A percentile compares a stretch with the other conserved stretches of the same genome.
These are phyloP conservation scores for Reutealis trisperma DNA, from an alignment of 345 rosid species.

Conservation along the genomic window DNA sequence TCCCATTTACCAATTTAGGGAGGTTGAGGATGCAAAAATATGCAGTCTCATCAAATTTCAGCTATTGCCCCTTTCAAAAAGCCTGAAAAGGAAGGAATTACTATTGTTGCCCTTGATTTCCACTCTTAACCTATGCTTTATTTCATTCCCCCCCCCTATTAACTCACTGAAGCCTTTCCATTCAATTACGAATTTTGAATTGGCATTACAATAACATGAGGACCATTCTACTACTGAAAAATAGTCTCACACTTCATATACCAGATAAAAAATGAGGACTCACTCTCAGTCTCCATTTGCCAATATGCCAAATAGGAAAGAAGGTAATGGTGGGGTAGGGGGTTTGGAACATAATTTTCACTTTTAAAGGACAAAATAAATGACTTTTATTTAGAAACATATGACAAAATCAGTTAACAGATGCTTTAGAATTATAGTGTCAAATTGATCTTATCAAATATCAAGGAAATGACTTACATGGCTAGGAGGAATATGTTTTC, in stretches of 20 bases:
- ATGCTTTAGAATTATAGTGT: not conserved
- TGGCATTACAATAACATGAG: not conserved
- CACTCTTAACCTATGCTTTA: not conserved
- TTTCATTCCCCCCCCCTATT: not conserved
- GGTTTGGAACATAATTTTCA: not conserved
- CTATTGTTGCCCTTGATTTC: not conserved
- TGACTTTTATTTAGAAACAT: not conserved
- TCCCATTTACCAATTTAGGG: not conserved
- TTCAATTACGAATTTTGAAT: not conserved
- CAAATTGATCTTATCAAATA: not conserved
- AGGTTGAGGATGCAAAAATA: too few species aligned
- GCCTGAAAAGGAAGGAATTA: not conserved
- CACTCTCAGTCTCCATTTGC: not conserved
- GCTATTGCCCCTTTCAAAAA: not conserved
- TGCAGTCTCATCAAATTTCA: too few species aligned
- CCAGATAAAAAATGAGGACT: too few species aligned
- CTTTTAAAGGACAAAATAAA: not conserved
- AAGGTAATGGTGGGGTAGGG: not conserved
- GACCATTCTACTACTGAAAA: not conserved
- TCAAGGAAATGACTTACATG: conserved; percentile 59
- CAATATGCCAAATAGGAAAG: not conserved
- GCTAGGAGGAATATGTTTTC: conserved; percentile 96
- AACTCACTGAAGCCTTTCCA: not conserved
- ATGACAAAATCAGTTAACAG: not conserved
- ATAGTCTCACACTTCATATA: too few species aligned